These are phyloP conservation scores for Fonsecaea pedrosoi DNA, from an alignment of 2,329 filamentous ascomycete species.

Conservation along the genomic window DNA sequence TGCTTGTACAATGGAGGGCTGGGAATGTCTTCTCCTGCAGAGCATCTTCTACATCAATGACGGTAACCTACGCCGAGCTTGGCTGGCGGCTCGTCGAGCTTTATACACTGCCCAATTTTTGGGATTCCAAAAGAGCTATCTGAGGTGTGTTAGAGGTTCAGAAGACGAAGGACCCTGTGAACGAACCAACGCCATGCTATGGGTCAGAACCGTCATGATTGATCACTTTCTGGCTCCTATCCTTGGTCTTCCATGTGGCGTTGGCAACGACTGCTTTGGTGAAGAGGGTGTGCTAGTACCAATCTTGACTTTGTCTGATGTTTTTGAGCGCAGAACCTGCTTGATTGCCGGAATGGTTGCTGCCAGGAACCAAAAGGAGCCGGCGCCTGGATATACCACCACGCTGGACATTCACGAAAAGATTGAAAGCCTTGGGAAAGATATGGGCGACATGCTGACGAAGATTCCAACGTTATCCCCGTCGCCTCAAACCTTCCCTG, in stretches of 20 bases:
- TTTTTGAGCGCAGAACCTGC: conserved; percentile 36
- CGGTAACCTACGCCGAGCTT: conserved; percentile 51
- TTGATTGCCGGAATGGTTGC: conserved; percentile 55
- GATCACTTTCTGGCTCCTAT: conserved; percentile 51
- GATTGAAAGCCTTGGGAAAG: conserved; percentile 52
- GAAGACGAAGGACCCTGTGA: conserved; percentile 23
- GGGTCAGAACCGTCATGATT: conserved; percentile 48
- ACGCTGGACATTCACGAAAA: conserved; percentile 47
- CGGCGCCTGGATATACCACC: conserved; percentile 45
- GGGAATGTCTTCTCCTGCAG: conserved; percentile 54
- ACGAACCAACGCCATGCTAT: conserved; percentile 40
- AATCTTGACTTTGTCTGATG: conserved; percentile 9
- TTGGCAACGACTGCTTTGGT: conserved; percentile 33
- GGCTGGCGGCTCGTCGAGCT: conserved; percentile 49
- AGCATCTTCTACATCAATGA: conserved; percentile 47
- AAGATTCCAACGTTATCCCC: conserved; percentile 41
- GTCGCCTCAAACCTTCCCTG: conserved; percentile 39
- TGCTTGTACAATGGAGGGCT: conserved; percentile 47
- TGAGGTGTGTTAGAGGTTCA: conserved; percentile 34
- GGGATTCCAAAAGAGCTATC: conserved; percentile 45
- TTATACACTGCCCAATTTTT: conserved; percentile 52
- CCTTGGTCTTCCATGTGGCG: conserved; percentile 49
- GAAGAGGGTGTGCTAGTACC: conserved; percentile 1
- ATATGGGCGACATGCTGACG: conserved; percentile 59
- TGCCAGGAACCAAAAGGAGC: conserved; percentile 53